Evolutionary conservation across 805 yeast species (phyloP).

Genomic region (Scheffersomyces lignosus): DNA sequence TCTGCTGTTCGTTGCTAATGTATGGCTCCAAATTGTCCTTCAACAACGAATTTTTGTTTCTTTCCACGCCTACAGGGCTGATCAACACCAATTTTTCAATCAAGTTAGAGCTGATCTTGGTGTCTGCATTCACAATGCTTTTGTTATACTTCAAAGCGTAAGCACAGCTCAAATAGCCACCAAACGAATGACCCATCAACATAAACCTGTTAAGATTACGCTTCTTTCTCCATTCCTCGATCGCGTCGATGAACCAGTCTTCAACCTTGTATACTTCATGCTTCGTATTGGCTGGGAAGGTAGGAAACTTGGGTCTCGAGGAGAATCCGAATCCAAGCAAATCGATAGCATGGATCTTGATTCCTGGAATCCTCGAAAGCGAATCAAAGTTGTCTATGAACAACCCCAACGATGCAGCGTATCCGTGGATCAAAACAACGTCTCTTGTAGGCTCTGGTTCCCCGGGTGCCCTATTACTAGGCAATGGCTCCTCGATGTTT

Average conservation of each 20-base stretch:
- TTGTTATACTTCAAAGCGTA: constrained; percentile 43
- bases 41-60: constrained; percentile 31
- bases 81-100: constrained; percentile 39
- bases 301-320: constrained; percentile 51
- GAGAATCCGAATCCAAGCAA: constrained; percentile 73
- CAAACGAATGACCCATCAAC: constrained; percentile 46
- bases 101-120: constrained; percentile 17
- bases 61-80: constrained; percentile 46
- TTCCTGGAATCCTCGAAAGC: constrained; percentile 50
- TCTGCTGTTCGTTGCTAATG: constrained; percentile 6
- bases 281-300: constrained; percentile 25
- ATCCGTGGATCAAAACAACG: constrained; percentile 84
- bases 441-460: constrained; percentile 32
- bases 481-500: constrained; percentile 42
- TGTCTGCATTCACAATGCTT: constrained; percentile 15
- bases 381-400: constrained; percentile 67
- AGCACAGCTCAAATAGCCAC: constrained; percentile 45
- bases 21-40: constrained; percentile 10
- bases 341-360: constrained; percentile 66
- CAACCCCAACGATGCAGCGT: constrained; percentile 87
- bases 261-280: constrained; percentile 38
- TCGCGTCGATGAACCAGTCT: constrained; percentile 44
- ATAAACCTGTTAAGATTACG: constrained; percentile 35
- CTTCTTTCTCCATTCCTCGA: constrained; percentile 43
- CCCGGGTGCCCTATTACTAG: neutral